These are phyloP conservation scores for Syzygium oleosum DNA, from an alignment of 345 rosid genomes.

Conservation along the genomic window DNA sequence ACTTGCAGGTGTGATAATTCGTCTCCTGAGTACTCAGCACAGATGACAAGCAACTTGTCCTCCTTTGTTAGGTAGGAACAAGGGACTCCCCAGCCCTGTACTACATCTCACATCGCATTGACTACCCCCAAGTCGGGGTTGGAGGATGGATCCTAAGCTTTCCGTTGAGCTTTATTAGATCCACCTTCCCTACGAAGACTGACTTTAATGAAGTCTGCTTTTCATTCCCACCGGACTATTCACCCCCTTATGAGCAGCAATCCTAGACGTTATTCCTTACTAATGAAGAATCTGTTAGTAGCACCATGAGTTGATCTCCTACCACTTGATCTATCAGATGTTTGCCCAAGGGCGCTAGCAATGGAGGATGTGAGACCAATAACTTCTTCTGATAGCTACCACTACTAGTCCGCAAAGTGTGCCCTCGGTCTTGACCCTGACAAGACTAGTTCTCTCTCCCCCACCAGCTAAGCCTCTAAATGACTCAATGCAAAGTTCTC, in stretches of 20 bases:
- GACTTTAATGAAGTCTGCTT: neutral
- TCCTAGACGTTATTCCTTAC: neutral
- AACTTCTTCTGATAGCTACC: neutral
- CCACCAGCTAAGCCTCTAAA: neutral
- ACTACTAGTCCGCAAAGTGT: neutral
- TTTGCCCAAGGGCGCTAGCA: neutral
- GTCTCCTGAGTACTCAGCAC: neutral
- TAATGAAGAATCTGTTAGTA: neutral
- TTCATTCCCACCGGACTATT: neutral
- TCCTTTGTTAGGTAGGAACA: neutral
- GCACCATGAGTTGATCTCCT: neutral
- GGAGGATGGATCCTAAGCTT: neutral
- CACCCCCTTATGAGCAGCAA: neutral
- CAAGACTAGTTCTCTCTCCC: neutral
- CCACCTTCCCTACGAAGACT: neutral
- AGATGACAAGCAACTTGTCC: neutral
- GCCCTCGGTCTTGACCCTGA: neutral
- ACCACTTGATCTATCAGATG: neutral
- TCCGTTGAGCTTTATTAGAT: neutral
- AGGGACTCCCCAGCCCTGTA: neutral
- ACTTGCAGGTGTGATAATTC: neutral
- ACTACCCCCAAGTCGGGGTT: neutral
- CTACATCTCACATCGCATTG: neutral
- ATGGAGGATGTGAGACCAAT: neutral
- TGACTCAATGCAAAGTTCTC: neutral